A percentile compares a stretch with the other conserved stretches of the same genome.
Evolutionary conservation across 352 stramenopile genomes (phyloP).

Genomic region (Globisporangium spinosum): DNA sequence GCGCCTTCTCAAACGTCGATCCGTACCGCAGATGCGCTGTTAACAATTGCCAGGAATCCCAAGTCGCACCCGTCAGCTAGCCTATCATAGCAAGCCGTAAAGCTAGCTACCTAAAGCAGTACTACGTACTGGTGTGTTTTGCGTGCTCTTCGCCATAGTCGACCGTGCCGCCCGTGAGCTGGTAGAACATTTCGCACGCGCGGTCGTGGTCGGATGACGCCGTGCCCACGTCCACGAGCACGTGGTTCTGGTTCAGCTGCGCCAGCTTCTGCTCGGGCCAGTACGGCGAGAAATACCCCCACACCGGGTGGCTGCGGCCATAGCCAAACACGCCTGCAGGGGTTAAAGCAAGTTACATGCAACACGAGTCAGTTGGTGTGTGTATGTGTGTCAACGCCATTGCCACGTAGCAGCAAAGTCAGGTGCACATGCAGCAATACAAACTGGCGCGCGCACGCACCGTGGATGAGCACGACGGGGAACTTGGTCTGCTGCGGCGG

Average conservation of each 20-base stretch:
- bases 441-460: constrained; percentile 15
- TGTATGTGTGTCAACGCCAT: not conserved
- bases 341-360: not conserved
- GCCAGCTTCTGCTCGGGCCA: constrained; percentile 51
- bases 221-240: constrained; percentile 52
- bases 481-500: constrained; percentile 27
- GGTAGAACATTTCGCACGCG: constrained; percentile 64
- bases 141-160: constrained; percentile 62
- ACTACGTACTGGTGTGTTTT: not conserved
- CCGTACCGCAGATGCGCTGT: constrained; percentile 45
- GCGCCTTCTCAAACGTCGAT: constrained; percentile 24
- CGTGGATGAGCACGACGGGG: constrained; percentile 66
- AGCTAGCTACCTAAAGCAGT: not conserved
- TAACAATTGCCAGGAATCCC: not conserved
- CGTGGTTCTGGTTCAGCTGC: constrained; percentile 50
- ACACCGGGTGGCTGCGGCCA: constrained; percentile 39
- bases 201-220: constrained; percentile 69
- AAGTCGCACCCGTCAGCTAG: not conserved
- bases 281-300: constrained; percentile 43
- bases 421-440: not conserved
- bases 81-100: not conserved
- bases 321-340: constrained; percentile 52
- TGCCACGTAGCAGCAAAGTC: not conserved
- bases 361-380: not conserved
- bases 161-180: constrained; percentile 48